These are phyloP conservation scores for Zygosaccharomyces bailii DNA, from an alignment of 805 yeast genomes.

Conservation along the genomic window DNA sequence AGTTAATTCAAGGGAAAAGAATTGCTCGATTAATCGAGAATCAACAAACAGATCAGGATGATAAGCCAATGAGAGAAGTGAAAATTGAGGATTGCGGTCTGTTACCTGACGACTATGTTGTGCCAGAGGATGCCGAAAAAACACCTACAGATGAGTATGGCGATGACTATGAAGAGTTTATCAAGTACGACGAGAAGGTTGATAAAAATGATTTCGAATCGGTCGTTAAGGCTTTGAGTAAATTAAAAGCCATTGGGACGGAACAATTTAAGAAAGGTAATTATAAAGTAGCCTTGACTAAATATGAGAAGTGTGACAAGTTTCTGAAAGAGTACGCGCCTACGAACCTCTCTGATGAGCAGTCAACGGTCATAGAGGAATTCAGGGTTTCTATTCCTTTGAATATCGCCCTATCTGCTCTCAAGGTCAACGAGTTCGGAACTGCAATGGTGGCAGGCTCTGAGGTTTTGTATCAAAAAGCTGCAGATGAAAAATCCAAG, in stretches of 20 bases:
- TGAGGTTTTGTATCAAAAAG: constrained; percentile 60
- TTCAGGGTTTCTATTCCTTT: constrained; percentile 62
- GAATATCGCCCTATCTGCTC: constrained; percentile 70
- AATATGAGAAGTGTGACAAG: constrained; percentile 68
- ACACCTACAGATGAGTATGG: constrained; percentile 75
- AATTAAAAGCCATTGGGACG: constrained; percentile 76
- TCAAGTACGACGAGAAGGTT: constrained; percentile 70
- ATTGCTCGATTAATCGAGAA: constrained; percentile 76
- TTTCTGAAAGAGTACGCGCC: constrained; percentile 74
- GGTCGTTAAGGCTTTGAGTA: constrained; percentile 61
- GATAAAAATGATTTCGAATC: constrained; percentile 57
- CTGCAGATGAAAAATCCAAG: constrained; percentile 58
- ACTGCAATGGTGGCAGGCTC: constrained; percentile 58
- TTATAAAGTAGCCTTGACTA: constrained; percentile 51
- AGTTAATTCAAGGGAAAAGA: constrained; percentile 77
- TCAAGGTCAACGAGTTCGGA: constrained; percentile 56
- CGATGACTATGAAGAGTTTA: constrained; percentile 70
- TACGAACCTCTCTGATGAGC: constrained; percentile 46
- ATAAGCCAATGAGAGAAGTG: constrained; percentile 70
- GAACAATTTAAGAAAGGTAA: constrained; percentile 65
- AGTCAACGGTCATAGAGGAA: constrained; percentile 46
- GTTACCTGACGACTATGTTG: constrained; percentile 55
- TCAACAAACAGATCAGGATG: constrained; percentile 57
- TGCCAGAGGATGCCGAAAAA: constrained; percentile 42
- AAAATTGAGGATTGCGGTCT: constrained; percentile 76